Base-by-base conservation (phyloP, 805 yeast species). In the Metschnikowia vanudenii region DNA sequence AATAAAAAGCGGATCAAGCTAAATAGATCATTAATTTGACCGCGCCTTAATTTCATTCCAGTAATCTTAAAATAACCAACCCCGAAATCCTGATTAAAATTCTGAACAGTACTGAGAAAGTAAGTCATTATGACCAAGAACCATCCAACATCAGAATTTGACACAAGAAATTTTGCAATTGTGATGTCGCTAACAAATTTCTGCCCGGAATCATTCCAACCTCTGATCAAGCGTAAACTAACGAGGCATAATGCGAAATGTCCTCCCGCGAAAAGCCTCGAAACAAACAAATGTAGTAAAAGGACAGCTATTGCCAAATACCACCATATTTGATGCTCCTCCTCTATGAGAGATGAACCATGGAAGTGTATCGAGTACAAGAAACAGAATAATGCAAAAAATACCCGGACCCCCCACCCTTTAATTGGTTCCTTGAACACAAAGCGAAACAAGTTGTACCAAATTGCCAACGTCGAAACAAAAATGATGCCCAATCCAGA, bases 291-390 rank as follows among this genome's bases (percentile, higher is more conserved):
- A 14, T 62, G 54, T 17, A 35, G 18, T 14, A 28, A 4, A 57
- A 45, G 29, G 50, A 49, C 12, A 58, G 39, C 17, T 1, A 62
- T 43, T 3, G 65, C 54, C 14, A 67, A 56, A 33, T 64, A 86
- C 88, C 96, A 94, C 99, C 99, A 94, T 14, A 91, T 64, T 60
- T 91, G 97, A 60, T 94, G 96, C 60, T 94, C 99, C 63, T 94
- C 99, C 59, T 94, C 99, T 14, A 94, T 85, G 47, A 91, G 73
- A 3, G 75, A 70, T 4, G 76, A 71, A 22, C 96, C 91, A 50
- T 95, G 88, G 10, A 91, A 96, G 67, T 91, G 88, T 53, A 84
- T 75, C 0, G 88, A 74, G 54, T 67, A 72, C 2, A 60, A 13
- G 0, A 72, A 31, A 2, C 84, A 77, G 44, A 82, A 74, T 0